phyloP scores from a whole-genome alignment of 1,284 basidiomycete genomes.

The Xanthoconium separans region DNA sequence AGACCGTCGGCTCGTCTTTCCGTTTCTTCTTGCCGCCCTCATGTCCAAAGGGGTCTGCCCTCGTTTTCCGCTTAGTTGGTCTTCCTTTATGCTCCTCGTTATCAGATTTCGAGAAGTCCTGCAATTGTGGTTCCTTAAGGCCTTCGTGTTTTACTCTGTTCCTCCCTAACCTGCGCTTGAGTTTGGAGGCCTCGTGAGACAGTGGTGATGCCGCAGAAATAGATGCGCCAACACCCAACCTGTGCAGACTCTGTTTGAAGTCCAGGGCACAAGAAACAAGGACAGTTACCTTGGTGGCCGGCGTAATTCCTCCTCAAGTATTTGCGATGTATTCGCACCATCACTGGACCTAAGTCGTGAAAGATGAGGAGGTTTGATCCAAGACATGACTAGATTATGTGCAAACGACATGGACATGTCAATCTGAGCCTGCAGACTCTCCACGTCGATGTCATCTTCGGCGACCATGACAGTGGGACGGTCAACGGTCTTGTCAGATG shows the following conservation, averaged over 20 bases:
- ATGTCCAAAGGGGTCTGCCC: constrained; percentile 54
- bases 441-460: constrained; percentile 55
- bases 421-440: constrained; percentile 70
- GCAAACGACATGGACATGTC: constrained; percentile 76
- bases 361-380: constrained; percentile 56
- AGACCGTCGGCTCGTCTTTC: constrained; percentile 8
- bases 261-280: neutral
- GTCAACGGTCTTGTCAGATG: neutral
- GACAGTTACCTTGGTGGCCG: constrained; percentile 61
- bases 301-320: constrained; percentile 64
- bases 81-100: constrained; percentile 58
- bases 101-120: constrained; percentile 36
- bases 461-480: constrained; percentile 18
- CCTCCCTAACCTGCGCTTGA: constrained; percentile 55
- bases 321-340: constrained; percentile 48
- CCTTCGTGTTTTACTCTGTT: constrained; percentile 47
- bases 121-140: constrained; percentile 36
- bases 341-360: constrained; percentile 28
- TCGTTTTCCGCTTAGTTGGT: constrained; percentile 56
- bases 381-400: constrained; percentile 67
- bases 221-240: constrained; percentile 69
- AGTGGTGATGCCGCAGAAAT: constrained; percentile 46
- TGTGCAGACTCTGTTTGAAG: constrained; percentile 29
- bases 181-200: constrained; percentile 48
- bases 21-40: constrained; percentile 39